Conservation (phyloP, 768 basidiomycete species). For the Boletus edulis region DNA sequence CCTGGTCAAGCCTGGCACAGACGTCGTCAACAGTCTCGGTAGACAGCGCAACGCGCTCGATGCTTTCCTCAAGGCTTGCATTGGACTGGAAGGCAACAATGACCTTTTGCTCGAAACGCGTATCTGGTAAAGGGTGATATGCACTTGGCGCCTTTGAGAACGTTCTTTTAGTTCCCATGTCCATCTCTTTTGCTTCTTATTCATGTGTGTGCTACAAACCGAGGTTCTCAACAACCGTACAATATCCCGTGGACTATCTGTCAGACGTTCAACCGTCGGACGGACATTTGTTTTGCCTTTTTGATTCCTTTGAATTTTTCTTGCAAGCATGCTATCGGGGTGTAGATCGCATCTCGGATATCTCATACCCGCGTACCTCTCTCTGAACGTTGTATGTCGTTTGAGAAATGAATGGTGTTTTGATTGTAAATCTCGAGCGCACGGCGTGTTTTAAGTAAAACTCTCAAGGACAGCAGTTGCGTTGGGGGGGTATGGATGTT, state of each 20-base stretch:
- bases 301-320: not conserved
- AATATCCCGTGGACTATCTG: not conserved
- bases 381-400: not conserved
- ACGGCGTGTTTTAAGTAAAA: too few species aligned
- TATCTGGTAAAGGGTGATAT: conserved; percentile 63
- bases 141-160: too few species aligned
- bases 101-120: conserved; percentile 87
- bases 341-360: not conserved
- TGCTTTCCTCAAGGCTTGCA: conserved; percentile 90
- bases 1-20: conserved; percentile 90
- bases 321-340: not conserved
- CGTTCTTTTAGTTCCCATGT: too few species aligned
- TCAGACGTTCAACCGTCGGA: conserved; percentile 17
- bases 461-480: too few species aligned
- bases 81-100: conserved; percentile 78
- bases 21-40: conserved; percentile 93
- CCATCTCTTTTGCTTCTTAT: not conserved
- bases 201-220: not conserved
- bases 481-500: too few species aligned
- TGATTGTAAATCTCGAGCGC: not conserved
- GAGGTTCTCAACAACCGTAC: conserved; percentile 24
- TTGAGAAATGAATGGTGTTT: conserved; percentile 5
- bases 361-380: not conserved
- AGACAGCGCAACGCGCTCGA: conserved; percentile 95
- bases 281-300: not conserved